Percentiles rank a stretch among this genome's conserved stretches.
Evolutionary conservation across 1,284 basidiomycete genomes (phyloP).

Genomic region (Amylostereum chailletii): DNA sequence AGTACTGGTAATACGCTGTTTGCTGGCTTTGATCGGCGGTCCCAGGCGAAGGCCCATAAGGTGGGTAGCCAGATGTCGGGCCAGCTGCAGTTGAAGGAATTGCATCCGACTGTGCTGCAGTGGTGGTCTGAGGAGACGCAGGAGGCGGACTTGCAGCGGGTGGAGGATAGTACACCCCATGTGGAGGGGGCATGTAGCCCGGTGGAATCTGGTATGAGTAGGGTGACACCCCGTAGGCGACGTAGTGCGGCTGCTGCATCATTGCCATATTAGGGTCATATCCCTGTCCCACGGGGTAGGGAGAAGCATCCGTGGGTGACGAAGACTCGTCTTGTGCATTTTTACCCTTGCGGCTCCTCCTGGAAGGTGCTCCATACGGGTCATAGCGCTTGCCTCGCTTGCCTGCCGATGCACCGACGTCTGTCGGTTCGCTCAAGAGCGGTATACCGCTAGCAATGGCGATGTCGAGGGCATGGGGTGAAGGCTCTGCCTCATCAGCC

Average conservation of each 20-base stretch:
- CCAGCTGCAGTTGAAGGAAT: not conserved
- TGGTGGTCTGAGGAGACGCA: slow-evolving; percentile 2
- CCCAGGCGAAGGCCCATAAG: not conserved
- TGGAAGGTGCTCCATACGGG: slow-evolving; percentile 31
- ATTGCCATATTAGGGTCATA: slow-evolving; percentile 10
- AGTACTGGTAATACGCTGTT: slow-evolving; percentile 13
- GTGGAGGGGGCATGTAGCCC: too few species aligned
- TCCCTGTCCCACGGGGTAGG: slow-evolving; percentile 6
- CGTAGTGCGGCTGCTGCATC: slow-evolving; percentile 11
- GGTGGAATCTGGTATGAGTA: slow-evolving; percentile 5
- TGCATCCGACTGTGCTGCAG: not conserved
- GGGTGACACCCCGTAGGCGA: slow-evolving; percentile 11
- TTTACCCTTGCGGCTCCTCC: slow-evolving; percentile 23
- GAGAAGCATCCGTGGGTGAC: slow-evolving; percentile 9
- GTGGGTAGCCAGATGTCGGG: not conserved
- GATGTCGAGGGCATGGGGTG: slow-evolving; percentile 37
- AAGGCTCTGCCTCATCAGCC: slow-evolving; percentile 54
- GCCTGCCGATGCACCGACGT: slow-evolving; percentile 21
- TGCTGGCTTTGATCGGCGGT: slow-evolving; percentile 3
- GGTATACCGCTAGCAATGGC: slow-evolving; percentile 44
- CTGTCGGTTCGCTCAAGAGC: slow-evolving; percentile 38
- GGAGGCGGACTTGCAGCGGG: not conserved
- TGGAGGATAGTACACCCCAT: not conserved
- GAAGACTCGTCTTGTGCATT: slow-evolving; percentile 9
- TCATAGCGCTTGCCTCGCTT: slow-evolving; percentile 47